Percentiles rank a stretch among this genome's conserved stretches.
These are phyloP conservation scores for Piloderma croceum DNA, from an alignment of 768 basidiomycete species.

Conservation along the genomic window DNA sequence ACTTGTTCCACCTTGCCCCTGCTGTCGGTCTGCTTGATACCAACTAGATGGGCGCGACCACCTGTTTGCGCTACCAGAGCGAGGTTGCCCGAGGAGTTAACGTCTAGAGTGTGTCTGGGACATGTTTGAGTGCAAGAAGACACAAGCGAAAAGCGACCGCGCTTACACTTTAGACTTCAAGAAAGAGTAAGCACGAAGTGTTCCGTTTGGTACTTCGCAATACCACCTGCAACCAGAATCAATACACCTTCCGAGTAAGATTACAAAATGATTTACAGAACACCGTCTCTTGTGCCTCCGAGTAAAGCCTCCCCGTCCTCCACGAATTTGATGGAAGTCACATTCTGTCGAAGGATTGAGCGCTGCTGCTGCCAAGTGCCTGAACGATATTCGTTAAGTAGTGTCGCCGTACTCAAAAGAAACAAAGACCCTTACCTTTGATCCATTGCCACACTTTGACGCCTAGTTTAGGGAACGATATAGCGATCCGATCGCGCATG, in stretches of 20 bases:
- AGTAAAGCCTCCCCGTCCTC: conserved; percentile 58
- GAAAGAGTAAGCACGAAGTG: conserved; percentile 53
- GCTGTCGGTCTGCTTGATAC: conserved; percentile 42
- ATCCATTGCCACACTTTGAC: conserved; percentile 63
- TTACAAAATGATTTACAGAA: conserved; percentile 41
- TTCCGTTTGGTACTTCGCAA: conserved; percentile 63
- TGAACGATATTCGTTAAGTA: conserved; percentile 21
- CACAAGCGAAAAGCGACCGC: background rate
- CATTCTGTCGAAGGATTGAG: conserved; percentile 58
- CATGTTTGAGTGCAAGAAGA: background rate
- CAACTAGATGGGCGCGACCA: conserved; percentile 47
- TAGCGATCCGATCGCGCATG: conserved; percentile 51
- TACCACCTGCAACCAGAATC: conserved; percentile 45
- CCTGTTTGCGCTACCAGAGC: conserved; percentile 49
- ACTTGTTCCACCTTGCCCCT: conserved; percentile 50
- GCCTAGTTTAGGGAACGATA: conserved; percentile 52
- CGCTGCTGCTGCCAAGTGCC: conserved; percentile 62
- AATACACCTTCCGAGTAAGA: background rate
- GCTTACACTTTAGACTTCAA: conserved; percentile 55
- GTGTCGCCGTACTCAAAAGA: background rate
- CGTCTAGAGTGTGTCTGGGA: conserved; percentile 48
- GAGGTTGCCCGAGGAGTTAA: conserved; percentile 43
- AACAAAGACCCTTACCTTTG: conserved; percentile 36
- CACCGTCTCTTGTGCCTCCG: conserved; percentile 67
- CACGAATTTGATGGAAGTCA: conserved; percentile 58